These are phyloP conservation scores for Suhomyces taliae DNA, from an alignment of 1,139 yeast genomes.

Conservation along the genomic window DNA sequence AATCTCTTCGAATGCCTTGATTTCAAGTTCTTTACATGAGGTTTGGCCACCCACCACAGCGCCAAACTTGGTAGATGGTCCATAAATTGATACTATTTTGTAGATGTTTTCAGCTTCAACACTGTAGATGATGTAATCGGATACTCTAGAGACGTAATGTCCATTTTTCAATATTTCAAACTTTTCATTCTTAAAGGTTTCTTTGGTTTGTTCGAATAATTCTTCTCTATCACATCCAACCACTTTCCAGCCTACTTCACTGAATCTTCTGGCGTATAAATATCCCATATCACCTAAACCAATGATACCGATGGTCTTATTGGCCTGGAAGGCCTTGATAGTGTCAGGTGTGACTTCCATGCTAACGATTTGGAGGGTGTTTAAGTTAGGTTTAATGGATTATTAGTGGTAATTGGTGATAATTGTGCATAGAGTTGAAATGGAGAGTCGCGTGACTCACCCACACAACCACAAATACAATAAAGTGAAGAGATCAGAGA, in stretches of 20 bases:
- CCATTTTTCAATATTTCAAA: constrained; percentile 72
- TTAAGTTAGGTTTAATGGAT: too few relatives aligned
- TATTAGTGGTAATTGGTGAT: too few relatives aligned
- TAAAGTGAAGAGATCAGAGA: too few relatives aligned
- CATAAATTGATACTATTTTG: constrained; percentile 69
- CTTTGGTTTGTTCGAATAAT: constrained; percentile 46
- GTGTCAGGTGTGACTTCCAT: constrained; percentile 1
- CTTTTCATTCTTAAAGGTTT: constrained; percentile 40
- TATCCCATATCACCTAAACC: constrained; percentile 98
- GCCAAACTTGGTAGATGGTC: constrained; percentile 83
- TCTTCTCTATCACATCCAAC: constrained; percentile 89
- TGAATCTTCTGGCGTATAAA: constrained; percentile 75
- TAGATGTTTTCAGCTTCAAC: constrained; percentile 87
- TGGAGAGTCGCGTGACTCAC: too few relatives aligned
- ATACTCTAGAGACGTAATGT: constrained; percentile 71
- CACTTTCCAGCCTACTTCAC: constrained; percentile 86
- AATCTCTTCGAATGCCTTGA: constrained; percentile 74
- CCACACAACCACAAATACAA: too few relatives aligned
- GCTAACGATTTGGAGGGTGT: not conserved
- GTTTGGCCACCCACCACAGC: constrained; percentile 98
- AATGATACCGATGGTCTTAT: constrained; percentile 77
- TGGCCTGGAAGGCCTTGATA: constrained; percentile 2
- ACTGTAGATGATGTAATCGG: constrained; percentile 83
- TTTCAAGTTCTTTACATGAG: constrained; percentile 90
- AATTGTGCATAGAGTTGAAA: too few relatives aligned